phyloP scores from a whole-genome alignment of 2,329 filamentous ascomycete genomes.

The Cylindrodendrum hubeiense region DNA sequence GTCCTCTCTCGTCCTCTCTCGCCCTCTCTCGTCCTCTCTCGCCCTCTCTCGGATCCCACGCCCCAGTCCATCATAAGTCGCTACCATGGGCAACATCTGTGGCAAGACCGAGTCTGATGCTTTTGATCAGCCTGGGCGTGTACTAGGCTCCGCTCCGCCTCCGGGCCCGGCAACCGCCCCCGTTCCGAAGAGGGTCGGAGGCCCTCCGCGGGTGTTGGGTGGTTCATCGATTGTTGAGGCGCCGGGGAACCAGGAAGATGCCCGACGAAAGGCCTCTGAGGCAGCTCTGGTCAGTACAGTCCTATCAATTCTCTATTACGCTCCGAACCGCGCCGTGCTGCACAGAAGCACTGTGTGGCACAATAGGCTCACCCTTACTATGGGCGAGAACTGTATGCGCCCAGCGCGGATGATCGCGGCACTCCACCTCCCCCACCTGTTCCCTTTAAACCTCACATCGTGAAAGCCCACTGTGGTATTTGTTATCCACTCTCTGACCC shows the following conservation, averaged over 20 bases:
- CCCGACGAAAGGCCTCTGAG: constrained; percentile 79
- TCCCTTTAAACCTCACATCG: not conserved
- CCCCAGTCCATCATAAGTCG: not conserved
- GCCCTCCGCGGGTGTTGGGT: constrained; percentile 74
- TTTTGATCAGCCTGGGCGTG: constrained; percentile 80
- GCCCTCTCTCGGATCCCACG: not conserved
- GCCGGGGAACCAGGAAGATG: constrained; percentile 62
- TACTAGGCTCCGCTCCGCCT: constrained; percentile 69
- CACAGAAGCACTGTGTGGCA: not conserved
- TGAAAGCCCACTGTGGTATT: not conserved
- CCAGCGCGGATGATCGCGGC: not conserved
- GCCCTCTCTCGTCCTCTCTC: too few relatives aligned
- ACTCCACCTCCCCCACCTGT: not conserved
- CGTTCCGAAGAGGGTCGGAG: constrained; percentile 66
- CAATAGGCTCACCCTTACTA: not conserved
- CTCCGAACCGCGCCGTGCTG: not conserved
- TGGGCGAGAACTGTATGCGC: not conserved
- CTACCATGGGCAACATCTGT: constrained; percentile 86
- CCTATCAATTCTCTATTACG: not conserved
- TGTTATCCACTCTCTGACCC: constrained; percentile 14
- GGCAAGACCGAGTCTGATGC: constrained; percentile 79
- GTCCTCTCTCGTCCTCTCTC: too few relatives aligned
- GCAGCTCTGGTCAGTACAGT: constrained; percentile 81
- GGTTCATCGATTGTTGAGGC: constrained; percentile 44
- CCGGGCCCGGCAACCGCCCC: constrained; percentile 62